Base-by-base conservation (phyloP, 2,329 filamentous ascomycete species). In the Penicillium corylophilum region DNA sequence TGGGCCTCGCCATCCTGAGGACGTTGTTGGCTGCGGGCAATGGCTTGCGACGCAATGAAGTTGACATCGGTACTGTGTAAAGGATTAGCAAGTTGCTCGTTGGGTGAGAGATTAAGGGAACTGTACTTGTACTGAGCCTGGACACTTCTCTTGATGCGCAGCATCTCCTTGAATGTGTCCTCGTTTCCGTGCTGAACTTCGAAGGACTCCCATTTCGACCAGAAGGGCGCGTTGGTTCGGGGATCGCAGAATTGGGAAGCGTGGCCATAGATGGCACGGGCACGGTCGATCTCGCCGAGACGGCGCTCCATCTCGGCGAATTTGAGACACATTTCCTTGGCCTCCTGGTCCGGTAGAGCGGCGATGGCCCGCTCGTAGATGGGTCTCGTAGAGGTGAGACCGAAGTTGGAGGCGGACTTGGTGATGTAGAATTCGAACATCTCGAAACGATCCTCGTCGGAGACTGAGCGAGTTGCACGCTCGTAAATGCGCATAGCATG, bases 391-490 rank as follows among this genome's bases (percentile, higher is more conserved):
- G 94, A 97, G 0, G 94, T 92, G 46, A 99, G 82, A 28, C 95
- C 94, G 66, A 99, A 99, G 74, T 99, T 99, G 18, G 91, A 95
- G 1, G 94, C 94, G 0, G 92, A 96, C 71, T 99, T 97, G 52
- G 93, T 97, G 68, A 99, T 96, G 77, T 99, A 99, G 70, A 97
- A 96, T 72, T 96, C 94, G 78, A 96, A 99, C 92, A 99, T 96
- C 65, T 96, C 91, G 54, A 92, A 87, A 46, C 91, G 83, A 71
- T 99, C 93, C 66, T 96, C 93, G 65, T 99, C 94, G 13, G 90
- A 87, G 3, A 99, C 95, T 12, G 93, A 92, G 28, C 94, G 85
- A 5, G 94, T 99, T 7, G 94, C 94, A 52, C 94, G 88, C 75
- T 99, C 95, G 73, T 99, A 99, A 62, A 99, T 99, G 53, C 94